phyloP scores from a whole-genome alignment of 257 asterid genomes.

The Rehmannia glutinosa region DNA sequence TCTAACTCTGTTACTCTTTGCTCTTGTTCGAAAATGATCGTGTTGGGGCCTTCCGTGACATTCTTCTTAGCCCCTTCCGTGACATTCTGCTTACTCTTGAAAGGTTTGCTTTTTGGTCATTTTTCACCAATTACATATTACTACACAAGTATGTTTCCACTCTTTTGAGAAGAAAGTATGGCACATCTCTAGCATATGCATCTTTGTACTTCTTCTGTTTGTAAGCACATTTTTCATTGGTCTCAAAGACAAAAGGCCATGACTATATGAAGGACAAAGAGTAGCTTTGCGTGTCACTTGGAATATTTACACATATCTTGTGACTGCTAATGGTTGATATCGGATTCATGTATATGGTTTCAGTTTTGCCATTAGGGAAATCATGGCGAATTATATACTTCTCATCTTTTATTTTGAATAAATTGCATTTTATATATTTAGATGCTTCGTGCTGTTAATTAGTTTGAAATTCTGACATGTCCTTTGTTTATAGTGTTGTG shows the following conservation, averaged over 20 bases:
- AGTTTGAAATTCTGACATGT: conserved; percentile 16
- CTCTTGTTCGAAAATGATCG: conserved; percentile 52
- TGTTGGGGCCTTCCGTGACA: conserved; percentile 61
- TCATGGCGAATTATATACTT: not conserved
- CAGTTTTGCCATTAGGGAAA: not conserved
- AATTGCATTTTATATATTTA: not conserved
- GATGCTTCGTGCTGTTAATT: conserved; percentile 8
- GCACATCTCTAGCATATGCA: not conserved
- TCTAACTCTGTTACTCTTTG: conserved; percentile 43
- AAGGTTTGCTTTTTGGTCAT: conserved; percentile 50
- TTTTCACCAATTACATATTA: conserved; percentile 19
- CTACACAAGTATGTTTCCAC: conserved; percentile 3
- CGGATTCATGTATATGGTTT: not conserved
- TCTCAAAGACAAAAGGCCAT: not conserved
- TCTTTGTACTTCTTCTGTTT: not conserved
- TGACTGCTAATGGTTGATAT: conserved; percentile 1
- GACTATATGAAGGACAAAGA: not conserved
- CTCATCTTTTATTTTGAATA: not conserved
- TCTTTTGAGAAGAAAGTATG: not conserved
- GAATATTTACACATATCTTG: not conserved
- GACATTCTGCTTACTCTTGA: conserved; percentile 57
- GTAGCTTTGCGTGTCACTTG: conserved; percentile 1
- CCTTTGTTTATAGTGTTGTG: conserved; percentile 64
- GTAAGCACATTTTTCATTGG: not conserved
- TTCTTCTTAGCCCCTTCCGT: conserved; percentile 54